Percentiles rank a stretch among this genome's conserved stretches.
Evolutionary conservation across 139 green algal genomes (phyloP).

Genomic region (Haematococcus lacustris): DNA sequence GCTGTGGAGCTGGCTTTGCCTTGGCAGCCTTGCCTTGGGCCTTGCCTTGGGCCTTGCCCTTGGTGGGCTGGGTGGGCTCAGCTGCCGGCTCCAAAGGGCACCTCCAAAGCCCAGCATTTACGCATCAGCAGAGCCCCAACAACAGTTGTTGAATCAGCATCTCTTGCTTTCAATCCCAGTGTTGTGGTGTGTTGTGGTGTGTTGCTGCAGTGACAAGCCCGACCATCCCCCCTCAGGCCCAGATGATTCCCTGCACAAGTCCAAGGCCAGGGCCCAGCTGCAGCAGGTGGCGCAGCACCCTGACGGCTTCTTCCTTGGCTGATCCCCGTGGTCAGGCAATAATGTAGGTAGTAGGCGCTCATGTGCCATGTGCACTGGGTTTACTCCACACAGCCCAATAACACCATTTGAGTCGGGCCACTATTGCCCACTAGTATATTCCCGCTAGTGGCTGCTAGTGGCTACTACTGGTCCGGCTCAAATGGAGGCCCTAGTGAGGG

Average conservation of each 20-base stretch:
- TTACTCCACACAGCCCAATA: too few species aligned
- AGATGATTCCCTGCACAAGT: background rate
- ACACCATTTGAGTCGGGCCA: too few species aligned
- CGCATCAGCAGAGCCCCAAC: background rate
- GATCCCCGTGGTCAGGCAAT: too few species aligned
- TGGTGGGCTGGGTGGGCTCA: background rate
- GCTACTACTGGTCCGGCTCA: too few species aligned
- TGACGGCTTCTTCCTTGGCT: slow-evolving; percentile 2
- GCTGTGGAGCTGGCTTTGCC: too few species aligned
- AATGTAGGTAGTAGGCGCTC: too few species aligned
- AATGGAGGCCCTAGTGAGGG: too few species aligned
- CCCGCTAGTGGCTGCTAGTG: too few species aligned
- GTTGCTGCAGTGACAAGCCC: background rate
- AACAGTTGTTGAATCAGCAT: background rate
- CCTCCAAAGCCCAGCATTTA: background rate
- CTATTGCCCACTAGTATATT: too few species aligned
- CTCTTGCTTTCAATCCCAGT: background rate
- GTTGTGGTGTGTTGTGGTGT: background rate
- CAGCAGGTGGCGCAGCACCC: background rate
- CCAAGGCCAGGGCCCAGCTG: too few species aligned
- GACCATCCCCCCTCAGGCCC: background rate
- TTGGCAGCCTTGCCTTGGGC: background rate
- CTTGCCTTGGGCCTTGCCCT: background rate
- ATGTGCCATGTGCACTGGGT: too few species aligned
- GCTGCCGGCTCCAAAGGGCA: background rate